These are phyloP conservation scores for Microcera coccophila DNA, from an alignment of 2,329 filamentous ascomycete species.

Conservation along the genomic window DNA sequence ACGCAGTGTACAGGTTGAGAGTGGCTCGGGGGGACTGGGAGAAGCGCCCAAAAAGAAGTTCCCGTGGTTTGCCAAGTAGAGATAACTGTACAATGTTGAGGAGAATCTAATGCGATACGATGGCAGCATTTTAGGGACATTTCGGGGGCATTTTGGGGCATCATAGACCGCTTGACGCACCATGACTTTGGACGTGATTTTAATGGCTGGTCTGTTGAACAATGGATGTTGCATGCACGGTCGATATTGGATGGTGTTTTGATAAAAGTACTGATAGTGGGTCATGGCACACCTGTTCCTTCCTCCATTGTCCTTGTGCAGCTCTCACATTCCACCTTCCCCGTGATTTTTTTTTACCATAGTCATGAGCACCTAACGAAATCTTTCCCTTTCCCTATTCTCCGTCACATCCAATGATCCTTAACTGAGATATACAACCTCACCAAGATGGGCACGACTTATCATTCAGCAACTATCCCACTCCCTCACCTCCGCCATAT, in stretches of 20 bases:
- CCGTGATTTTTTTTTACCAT: too few relatives aligned
- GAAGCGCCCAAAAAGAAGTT: constrained; percentile 62
- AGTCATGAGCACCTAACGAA: too few relatives aligned
- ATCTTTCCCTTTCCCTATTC: background rate
- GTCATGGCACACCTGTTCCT: background rate
- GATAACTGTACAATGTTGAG: constrained; percentile 26
- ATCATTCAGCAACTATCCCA: constrained; percentile 12
- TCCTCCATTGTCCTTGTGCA: background rate
- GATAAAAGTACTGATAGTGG: background rate
- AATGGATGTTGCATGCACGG: background rate
- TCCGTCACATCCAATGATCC: background rate
- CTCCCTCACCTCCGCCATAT: constrained; percentile 25
- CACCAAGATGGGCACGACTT: background rate
- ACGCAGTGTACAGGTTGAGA: constrained; percentile 57
- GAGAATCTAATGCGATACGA: constrained; percentile 5
- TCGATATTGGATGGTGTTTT: background rate
- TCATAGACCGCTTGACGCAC: background rate
- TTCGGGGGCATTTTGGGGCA: background rate
- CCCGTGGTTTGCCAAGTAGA: constrained; percentile 58
- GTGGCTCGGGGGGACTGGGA: constrained; percentile 39
- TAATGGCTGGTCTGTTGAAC: background rate
- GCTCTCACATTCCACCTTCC: background rate
- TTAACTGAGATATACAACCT: background rate
- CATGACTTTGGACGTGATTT: background rate
- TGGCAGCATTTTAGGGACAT: background rate